Base-by-base conservation (phyloP, 257 asterid species). In the Paraleonurus japonicus region DNA sequence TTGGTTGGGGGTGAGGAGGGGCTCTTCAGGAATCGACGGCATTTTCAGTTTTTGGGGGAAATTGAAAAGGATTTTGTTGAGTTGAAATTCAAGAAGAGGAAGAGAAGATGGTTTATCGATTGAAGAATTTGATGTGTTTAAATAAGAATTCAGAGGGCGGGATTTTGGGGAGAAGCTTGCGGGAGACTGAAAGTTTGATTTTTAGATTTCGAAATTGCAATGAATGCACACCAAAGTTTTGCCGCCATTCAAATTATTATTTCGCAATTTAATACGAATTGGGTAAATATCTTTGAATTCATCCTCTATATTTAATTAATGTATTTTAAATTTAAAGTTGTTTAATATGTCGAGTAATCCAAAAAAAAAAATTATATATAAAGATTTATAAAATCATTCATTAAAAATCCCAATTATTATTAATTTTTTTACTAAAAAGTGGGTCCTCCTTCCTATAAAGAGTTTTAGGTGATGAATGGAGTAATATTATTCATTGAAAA, bases 21-120 rank as follows among this genome's bases (percentile, higher is more conserved):
- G 99, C 54, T 92, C 98, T 84, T 90, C 96, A 0, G 94, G 94
- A 22, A 88, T 69, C 5, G 95, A 80, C 1, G 97, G 95, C 97
- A 92, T 92, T 20, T 74, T 83, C 26, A 35, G 1, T 4, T 7
- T 3, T 17, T 6, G 27, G 27, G 28, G 27, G 23, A 4, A 50
- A 13, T 57, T 55, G 17, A 35, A 15, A 19, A 4, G 11, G 17
- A 4, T 17, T 26, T 16, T 17, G 12, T 30, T 12, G 61, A 77
- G 60, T 32, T 10, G 16, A 27, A 1, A 1, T 4, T 4, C 2
- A n/a, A n/a, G n/a, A 28, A 15, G 60, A 9, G 1, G 16, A 9
- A 22, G 13, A 45, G 53, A 71, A 28, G 57, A 19, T 54, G 67
- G 28, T 17, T 47, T 4, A 45, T 0, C 19, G 13, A 43, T 26